These are phyloP conservation scores for Dillenia suffruticosa DNA, from an alignment of 164 flowering plant genomes.

Conservation along the genomic window DNA sequence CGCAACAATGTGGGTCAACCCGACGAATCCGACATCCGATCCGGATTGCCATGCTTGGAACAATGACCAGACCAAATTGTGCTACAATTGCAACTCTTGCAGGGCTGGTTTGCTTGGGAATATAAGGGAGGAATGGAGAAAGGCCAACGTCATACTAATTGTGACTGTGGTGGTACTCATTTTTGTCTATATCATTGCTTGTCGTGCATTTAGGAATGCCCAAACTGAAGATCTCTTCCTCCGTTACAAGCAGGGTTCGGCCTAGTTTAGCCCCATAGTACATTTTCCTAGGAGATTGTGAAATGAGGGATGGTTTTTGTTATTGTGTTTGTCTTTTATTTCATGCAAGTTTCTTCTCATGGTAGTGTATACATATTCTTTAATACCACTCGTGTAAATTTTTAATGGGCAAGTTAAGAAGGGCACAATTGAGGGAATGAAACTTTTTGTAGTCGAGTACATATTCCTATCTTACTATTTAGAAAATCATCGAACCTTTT, in stretches of 20 bases:
- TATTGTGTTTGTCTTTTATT: no score
- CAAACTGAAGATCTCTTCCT: conserved; percentile 76
- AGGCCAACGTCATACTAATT: conserved; percentile 62
- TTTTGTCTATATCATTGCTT: conserved; percentile 76
- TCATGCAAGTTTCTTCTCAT: no score
- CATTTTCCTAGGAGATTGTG: background rate
- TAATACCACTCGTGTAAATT: no score
- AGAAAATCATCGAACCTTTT: no score
- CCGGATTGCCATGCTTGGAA: conserved; percentile 78
- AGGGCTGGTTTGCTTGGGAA: conserved; percentile 84
- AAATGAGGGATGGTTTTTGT: no score
- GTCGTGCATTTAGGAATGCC: conserved; percentile 86
- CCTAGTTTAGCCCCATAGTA: conserved; percentile 5
- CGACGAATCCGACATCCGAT: conserved; percentile 52
- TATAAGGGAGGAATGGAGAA: conserved; percentile 86
- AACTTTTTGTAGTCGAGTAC: no score
- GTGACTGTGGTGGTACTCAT: conserved; percentile 65
- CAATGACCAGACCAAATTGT: conserved; percentile 69
- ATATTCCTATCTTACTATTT: no score
- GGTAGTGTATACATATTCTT: no score
- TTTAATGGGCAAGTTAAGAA: no score
- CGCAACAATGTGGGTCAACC: conserved; percentile 80
- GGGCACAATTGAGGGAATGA: no score
- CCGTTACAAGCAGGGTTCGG: conserved; percentile 71
- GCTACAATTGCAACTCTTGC: conserved; percentile 83